Percentiles rank a stretch among this genome's conserved stretches.
These are phyloP conservation scores for Leccinum subgranulosum DNA, from an alignment of 768 basidiomycete genomes.

Conservation along the genomic window DNA sequence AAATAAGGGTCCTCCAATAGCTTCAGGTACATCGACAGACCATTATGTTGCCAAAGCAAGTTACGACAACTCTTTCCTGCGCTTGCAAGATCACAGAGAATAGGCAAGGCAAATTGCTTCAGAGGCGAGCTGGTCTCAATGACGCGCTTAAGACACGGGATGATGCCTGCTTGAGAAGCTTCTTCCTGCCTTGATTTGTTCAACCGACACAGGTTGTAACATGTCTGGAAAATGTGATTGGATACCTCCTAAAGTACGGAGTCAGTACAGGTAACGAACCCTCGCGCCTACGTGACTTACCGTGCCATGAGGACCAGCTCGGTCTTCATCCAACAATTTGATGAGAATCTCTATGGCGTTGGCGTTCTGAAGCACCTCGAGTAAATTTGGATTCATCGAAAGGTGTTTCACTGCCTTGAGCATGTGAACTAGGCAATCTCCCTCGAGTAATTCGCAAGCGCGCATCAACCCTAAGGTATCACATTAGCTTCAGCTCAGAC, in stretches of 20 bases:
- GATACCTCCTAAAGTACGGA: slow-evolving; percentile 73
- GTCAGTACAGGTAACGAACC: not conserved
- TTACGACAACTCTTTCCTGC: slow-evolving; percentile 92
- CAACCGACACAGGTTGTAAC: slow-evolving; percentile 92
- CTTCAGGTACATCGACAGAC: slow-evolving; percentile 75
- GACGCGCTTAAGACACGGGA: slow-evolving; percentile 87
- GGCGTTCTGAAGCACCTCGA: slow-evolving; percentile 94
- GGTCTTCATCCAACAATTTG: slow-evolving; percentile 76
- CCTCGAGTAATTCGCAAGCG: slow-evolving; percentile 82
- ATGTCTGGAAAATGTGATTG: slow-evolving; percentile 96
- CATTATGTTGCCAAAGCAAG: slow-evolving; percentile 90
- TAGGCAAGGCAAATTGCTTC: slow-evolving; percentile 95
- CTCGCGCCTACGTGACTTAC: slow-evolving; percentile 41
- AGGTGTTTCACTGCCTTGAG: slow-evolving; percentile 96
- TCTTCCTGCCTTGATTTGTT: slow-evolving; percentile 96
- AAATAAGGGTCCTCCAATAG: slow-evolving; percentile 85
- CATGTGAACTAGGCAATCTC: slow-evolving; percentile 84
- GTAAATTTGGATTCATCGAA: slow-evolving; percentile 86
- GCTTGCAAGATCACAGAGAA: slow-evolving; percentile 93
- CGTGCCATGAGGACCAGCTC: slow-evolving; percentile 73
- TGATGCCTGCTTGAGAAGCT: slow-evolving; percentile 92
- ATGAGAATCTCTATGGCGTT: slow-evolving; percentile 93
- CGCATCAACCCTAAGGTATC: slow-evolving; percentile 68
- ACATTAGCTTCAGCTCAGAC: slow-evolving; percentile 1
- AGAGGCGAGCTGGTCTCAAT: slow-evolving; percentile 87